Evolutionary conservation across 495 filamentous ascomycete genomes (phyloP).

Genomic region (Cercophora newfieldiana): DNA sequence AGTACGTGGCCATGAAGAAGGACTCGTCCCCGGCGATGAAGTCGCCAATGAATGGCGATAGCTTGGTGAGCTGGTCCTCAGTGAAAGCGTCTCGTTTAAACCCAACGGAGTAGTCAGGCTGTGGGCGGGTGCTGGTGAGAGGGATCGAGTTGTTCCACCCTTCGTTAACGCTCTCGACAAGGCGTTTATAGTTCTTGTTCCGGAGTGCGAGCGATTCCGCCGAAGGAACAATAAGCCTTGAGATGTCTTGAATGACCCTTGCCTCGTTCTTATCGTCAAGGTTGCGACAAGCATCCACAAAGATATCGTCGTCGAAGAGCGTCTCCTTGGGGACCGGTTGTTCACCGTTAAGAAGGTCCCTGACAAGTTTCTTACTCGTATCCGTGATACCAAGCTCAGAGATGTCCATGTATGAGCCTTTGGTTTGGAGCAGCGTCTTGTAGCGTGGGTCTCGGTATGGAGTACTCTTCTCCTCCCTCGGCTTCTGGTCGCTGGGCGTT

Average conservation of each 20-base stretch:
- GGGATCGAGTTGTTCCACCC: conserved; percentile 41
- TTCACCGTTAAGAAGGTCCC: conserved; percentile 32
- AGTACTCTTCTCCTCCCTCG: conserved; percentile 30
- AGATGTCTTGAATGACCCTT: conserved; percentile 41
- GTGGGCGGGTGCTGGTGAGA: conserved; percentile 35
- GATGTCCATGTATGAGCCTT: conserved; percentile 7
- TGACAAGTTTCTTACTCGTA: conserved; percentile 29
- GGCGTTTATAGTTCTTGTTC: conserved; percentile 31
- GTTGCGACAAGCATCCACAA: conserved; percentile 33
- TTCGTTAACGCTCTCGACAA: conserved; percentile 47
- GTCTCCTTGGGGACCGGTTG: conserved; percentile 36
- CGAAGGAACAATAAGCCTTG: conserved; percentile 39
- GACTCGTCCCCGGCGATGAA: conserved; percentile 25
- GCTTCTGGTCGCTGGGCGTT: conserved; percentile 43
- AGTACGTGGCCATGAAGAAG: too few relatives aligned
- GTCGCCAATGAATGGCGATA: conserved; percentile 38
- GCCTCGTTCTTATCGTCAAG: conserved; percentile 41
- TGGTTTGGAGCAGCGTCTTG: background rate
- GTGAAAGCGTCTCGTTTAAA: conserved; percentile 45
- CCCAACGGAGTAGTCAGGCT: too few relatives aligned
- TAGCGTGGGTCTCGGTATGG: background rate
- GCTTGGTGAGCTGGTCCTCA: conserved; percentile 41
- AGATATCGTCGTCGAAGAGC: conserved; percentile 40
- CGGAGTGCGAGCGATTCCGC: conserved; percentile 35
- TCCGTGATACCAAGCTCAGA: conserved; percentile 30